Conservation (phyloP, 2,329 filamentous ascomycete genomes). For the Penicillium expansum region DNA sequence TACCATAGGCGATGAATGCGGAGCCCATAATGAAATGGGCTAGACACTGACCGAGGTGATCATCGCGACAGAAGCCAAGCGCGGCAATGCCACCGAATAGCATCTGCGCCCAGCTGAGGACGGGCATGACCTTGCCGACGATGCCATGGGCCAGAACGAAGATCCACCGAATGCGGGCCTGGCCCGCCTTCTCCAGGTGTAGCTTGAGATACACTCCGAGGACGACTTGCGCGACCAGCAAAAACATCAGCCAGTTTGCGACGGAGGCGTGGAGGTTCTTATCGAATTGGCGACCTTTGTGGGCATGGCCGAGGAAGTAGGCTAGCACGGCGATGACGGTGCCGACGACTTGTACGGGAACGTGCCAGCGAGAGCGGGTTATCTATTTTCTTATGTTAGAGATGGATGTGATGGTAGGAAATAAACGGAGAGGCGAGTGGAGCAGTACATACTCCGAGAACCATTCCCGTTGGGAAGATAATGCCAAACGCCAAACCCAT, state of each 20-base stretch:
- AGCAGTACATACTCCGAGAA: constrained; percentile 68
- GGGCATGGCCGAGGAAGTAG: constrained; percentile 87
- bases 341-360: constrained; percentile 76
- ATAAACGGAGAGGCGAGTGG: background rate
- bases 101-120: constrained; percentile 90
- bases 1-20: constrained; percentile 91
- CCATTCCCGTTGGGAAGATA: constrained; percentile 92
- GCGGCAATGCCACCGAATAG: constrained; percentile 91
- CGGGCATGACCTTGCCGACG: constrained; percentile 80
- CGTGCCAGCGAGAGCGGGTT: constrained; percentile 87
- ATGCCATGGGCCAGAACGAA: constrained; percentile 74
- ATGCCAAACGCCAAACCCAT: constrained; percentile 87
- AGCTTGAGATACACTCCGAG: constrained; percentile 85
- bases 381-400: constrained; percentile 56
- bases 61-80: constrained; percentile 86
- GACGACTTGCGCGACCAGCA: constrained; percentile 72
- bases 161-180: constrained; percentile 71
- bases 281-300: constrained; percentile 83
- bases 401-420: background rate
- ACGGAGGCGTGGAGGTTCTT: constrained; percentile 79
- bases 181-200: constrained; percentile 80
- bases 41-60: constrained; percentile 86
- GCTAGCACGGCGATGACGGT: constrained; percentile 74
- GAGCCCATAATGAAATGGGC: constrained; percentile 99
- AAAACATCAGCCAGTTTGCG: constrained; percentile 74